phyloP scores from a whole-genome alignment of 2,329 filamentous ascomycete genomes.

The Teratosphaeria pseudoeucalypti region DNA sequence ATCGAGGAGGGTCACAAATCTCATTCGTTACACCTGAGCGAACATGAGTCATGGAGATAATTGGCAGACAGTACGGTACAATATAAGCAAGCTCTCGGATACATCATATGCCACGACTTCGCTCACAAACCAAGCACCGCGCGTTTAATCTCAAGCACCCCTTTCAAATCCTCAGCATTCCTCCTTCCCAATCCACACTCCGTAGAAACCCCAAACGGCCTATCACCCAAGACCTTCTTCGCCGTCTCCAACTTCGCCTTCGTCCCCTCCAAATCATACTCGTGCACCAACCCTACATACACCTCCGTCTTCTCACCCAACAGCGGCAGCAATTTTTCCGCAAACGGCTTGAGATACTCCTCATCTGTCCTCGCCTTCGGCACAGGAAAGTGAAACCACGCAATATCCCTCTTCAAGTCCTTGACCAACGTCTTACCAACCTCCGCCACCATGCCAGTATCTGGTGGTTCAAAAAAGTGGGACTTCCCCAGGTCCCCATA shows the following conservation, averaged over 20 bases:
- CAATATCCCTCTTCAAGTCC: constrained; percentile 15
- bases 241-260: constrained; percentile 25
- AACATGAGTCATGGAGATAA: neutral
- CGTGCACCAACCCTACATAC: constrained; percentile 29
- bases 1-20: neutral
- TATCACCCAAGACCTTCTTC: constrained; percentile 10
- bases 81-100: neutral
- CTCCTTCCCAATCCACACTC: constrained; percentile 29
- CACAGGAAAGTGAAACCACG: constrained; percentile 35
- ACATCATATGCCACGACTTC: neutral
- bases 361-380: constrained; percentile 27
- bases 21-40: neutral
- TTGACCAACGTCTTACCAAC: constrained; percentile 23
- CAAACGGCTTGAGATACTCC: constrained; percentile 28
- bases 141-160: constrained; percentile 8
- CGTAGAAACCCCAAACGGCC: constrained; percentile 27
- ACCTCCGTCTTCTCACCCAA: constrained; percentile 18
- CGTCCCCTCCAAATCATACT: constrained; percentile 27
- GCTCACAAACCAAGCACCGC: neutral
- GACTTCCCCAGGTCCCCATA: constrained; percentile 32
- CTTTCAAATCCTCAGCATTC: constrained; percentile 13
- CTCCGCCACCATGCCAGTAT: constrained; percentile 18
- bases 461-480: constrained; percentile 31
- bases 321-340: constrained; percentile 13
- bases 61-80: neutral